A percentile compares a stretch with the other conserved stretches of the same genome.
Evolutionary conservation across 345 rosid genomes (phyloP).

Genomic region (Brassica juncea): DNA sequence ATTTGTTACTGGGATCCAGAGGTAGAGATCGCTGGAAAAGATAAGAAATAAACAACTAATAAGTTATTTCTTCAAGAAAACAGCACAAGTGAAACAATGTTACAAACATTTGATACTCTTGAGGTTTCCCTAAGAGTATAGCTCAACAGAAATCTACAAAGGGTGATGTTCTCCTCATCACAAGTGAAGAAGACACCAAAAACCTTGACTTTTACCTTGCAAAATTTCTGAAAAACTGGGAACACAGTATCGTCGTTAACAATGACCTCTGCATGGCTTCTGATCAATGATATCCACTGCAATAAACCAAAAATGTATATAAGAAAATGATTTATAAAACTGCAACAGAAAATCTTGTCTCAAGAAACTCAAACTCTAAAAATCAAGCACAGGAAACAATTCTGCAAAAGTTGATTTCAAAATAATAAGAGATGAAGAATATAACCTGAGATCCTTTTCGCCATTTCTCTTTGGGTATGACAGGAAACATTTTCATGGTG

Average conservation of each 20-base stretch:
- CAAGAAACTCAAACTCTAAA: background rate
- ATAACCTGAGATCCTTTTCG: constrained; percentile 93
- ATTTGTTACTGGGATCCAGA: constrained; percentile 57
- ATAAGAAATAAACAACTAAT: background rate
- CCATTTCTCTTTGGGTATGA: constrained; percentile 66
- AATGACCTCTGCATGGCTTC: constrained; percentile 75
- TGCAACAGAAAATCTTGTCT: background rate
- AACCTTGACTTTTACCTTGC: constrained; percentile 64
- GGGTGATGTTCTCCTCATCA: background rate
- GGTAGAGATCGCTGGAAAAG: constrained; percentile 70
- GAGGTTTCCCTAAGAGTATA: background rate
- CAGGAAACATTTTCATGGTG: constrained; percentile 70
- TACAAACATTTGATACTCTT: background rate
- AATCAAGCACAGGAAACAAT: background rate
- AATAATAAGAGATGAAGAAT: background rate
- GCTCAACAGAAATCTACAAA: background rate
- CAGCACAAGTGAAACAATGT: background rate
- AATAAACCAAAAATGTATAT: constrained; percentile 5
- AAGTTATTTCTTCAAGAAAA: background rate
- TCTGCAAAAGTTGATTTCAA: constrained; percentile 1
- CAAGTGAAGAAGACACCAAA: constrained; percentile 5
- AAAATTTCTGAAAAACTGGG: constrained; percentile 66
- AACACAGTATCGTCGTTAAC: constrained; percentile 69
- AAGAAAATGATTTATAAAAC: background rate
- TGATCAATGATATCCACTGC: constrained; percentile 81